Evolutionary conservation across 2,329 filamentous ascomycete genomes (phyloP).

Genomic region (Lomentospora prolificans): DNA sequence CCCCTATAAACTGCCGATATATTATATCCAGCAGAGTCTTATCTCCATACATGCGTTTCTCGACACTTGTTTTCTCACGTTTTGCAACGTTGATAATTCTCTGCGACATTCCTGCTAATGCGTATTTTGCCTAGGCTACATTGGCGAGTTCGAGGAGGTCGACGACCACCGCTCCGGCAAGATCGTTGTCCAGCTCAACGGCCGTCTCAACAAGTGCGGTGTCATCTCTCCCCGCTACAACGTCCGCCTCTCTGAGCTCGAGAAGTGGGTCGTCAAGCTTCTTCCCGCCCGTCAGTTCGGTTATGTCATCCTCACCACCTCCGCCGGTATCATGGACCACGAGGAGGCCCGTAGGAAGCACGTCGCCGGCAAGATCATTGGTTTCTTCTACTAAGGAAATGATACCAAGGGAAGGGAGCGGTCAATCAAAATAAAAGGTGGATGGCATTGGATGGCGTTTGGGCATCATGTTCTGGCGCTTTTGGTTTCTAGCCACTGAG

Average conservation of each 20-base stretch:
- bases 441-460: constrained; percentile 5
- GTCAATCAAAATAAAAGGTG: constrained; percentile 11
- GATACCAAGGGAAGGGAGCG: constrained; percentile 10
- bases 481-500: constrained; percentile 7
- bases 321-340: constrained; percentile 99
- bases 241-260: constrained; percentile 91
- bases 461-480: constrained; percentile 4
- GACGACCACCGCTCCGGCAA: constrained; percentile 99
- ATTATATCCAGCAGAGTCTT: constrained; percentile 89
- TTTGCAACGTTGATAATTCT: constrained; percentile 53
- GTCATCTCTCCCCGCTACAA: constrained; percentile 97
- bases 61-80: constrained; percentile 68
- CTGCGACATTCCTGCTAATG: constrained; percentile 69
- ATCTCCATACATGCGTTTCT: constrained; percentile 63
- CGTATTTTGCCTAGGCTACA: constrained; percentile 61
- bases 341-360: constrained; percentile 99
- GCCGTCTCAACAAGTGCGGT: constrained; percentile 96
- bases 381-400: constrained; percentile 86
- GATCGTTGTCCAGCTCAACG: constrained; percentile 99
- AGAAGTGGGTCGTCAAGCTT: constrained; percentile 99
- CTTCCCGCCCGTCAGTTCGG: constrained; percentile 99
- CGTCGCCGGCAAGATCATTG: constrained; percentile 97
- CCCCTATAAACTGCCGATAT: constrained; percentile 99
- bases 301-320: constrained; percentile 98
- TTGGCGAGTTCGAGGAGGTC: constrained; percentile 98